Percentiles rank a stretch among this genome's conserved stretches.
These are phyloP conservation scores for Penicillium freii DNA, from an alignment of 2,329 filamentous ascomycete species.

Conservation along the genomic window DNA sequence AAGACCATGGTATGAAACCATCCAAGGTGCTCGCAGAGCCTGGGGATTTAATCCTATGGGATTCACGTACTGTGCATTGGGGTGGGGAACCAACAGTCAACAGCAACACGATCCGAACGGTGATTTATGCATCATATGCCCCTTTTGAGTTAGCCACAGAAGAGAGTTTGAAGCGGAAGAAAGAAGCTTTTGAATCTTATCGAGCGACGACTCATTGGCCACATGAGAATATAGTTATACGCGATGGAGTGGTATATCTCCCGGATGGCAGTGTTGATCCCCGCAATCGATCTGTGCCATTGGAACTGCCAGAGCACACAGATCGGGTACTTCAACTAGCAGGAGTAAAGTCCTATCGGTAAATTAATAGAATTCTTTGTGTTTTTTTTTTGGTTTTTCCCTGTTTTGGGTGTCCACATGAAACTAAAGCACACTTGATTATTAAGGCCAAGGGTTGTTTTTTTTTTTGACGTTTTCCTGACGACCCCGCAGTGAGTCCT, in stretches of 20 bases:
- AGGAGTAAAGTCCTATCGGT: conserved; percentile 1
- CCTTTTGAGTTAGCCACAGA: conserved; percentile 1
- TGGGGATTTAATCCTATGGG: conserved; percentile 44
- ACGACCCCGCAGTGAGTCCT: conserved; percentile 6
- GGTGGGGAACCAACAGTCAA: conserved; percentile 20
- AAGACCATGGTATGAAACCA: conserved; percentile 23
- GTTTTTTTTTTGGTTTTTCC: neutral
- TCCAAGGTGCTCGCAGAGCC: conserved; percentile 43
- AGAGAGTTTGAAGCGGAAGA: conserved; percentile 2
- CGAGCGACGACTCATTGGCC: conserved; percentile 7
- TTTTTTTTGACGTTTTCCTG: neutral
- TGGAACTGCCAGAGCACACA: conserved; percentile 2
- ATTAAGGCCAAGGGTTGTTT: neutral
- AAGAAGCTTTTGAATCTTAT: conserved; percentile 13
- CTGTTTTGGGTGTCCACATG: neutral
- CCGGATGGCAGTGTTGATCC: conserved; percentile 2
- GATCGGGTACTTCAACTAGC: conserved; percentile 5
- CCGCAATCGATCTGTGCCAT: conserved; percentile 1
- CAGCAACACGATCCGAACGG: conserved; percentile 21
- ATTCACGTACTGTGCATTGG: conserved; percentile 27
- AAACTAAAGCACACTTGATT: neutral
- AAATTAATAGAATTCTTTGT: neutral
- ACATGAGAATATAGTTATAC: conserved; percentile 3
- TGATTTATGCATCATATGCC: conserved; percentile 25
- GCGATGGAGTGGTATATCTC: neutral